Evolutionary conservation across 1,139 yeast genomes (phyloP).

Genomic region (Maudiozyma humilis): DNA sequence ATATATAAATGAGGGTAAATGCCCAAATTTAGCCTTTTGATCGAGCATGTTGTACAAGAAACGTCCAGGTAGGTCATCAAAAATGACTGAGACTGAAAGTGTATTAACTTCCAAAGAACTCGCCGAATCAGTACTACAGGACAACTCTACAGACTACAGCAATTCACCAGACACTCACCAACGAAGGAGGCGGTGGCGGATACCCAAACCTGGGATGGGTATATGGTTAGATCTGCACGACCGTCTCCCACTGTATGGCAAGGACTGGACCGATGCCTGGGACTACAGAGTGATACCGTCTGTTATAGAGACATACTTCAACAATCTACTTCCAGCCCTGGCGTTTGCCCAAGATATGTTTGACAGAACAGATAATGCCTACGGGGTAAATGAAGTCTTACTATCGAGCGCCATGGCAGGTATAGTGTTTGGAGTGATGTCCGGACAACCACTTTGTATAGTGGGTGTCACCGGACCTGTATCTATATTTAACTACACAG

Average conservation of each 20-base stretch:
- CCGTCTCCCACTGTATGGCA: slow-evolving; percentile 50
- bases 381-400: slow-evolving; percentile 86
- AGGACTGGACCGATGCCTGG: slow-evolving; percentile 78
- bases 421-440: slow-evolving; percentile 70
- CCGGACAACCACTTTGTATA: slow-evolving; percentile 88
- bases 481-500: slow-evolving; percentile 83
- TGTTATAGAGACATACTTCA: slow-evolving; percentile 73
- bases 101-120: too few relatives aligned
- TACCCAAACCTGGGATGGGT: too few relatives aligned
- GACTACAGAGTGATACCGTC: slow-evolving; percentile 88
- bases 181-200: slow-evolving; percentile 7
- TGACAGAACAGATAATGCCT: slow-evolving; percentile 74
- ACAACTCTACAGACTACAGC: background rate
- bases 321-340: slow-evolving; percentile 84
- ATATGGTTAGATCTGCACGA: slow-evolving; percentile 32
- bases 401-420: slow-evolving; percentile 85
- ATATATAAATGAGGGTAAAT: too few relatives aligned
- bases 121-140: too few relatives aligned
- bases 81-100: too few relatives aligned
- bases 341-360: slow-evolving; percentile 98
- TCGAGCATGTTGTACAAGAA: too few relatives aligned
- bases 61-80: too few relatives aligned
- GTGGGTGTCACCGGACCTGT: slow-evolving; percentile 99
- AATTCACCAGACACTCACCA: background rate
- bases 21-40: too few relatives aligned